Percentiles rank a stretch among this genome's conserved stretches.
phyloP scores from a whole-genome alignment of 257 asterid species.

The Dorcoceras hygrometricum region DNA sequence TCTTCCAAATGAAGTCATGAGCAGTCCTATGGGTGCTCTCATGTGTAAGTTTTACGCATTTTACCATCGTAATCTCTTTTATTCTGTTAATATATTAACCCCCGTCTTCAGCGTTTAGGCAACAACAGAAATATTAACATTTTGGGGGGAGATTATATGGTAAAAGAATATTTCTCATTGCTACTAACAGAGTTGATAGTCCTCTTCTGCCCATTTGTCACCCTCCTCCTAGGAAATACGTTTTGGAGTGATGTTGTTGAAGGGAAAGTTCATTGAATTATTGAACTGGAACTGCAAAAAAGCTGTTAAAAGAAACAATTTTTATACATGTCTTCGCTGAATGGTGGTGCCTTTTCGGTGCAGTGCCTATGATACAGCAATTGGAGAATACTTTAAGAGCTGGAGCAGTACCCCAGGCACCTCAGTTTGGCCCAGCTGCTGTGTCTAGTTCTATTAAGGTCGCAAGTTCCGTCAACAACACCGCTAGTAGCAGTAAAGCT shows the following conservation, averaged over 20 bases:
- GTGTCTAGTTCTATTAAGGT: slow-evolving; percentile 35
- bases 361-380: slow-evolving; percentile 95
- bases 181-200: not conserved
- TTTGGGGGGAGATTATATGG: not conserved
- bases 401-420: slow-evolving; percentile 84
- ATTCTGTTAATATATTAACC: no score
- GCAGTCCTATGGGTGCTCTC: slow-evolving; percentile 93
- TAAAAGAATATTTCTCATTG: not conserved
- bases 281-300: not conserved
- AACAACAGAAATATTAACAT: no score
- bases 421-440: slow-evolving; percentile 55
- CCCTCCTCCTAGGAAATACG: not conserved
- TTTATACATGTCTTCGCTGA: not conserved
- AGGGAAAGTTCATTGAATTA: not conserved
- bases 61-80: not conserved
- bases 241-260: not conserved
- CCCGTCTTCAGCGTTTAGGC: not conserved
- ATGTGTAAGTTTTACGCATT: slow-evolving; percentile 48
- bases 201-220: not conserved
- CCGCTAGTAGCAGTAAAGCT: slow-evolving; percentile 8
- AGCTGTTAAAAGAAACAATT: not conserved
- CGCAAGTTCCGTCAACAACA: slow-evolving; percentile 22
- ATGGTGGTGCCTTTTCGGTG: slow-evolving; percentile 12
- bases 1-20: slow-evolving; percentile 81
- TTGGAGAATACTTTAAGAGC: slow-evolving; percentile 71